These are phyloP conservation scores for Saururus chinensis DNA, from an alignment of 164 flowering plant genomes.

Conservation along the genomic window DNA sequence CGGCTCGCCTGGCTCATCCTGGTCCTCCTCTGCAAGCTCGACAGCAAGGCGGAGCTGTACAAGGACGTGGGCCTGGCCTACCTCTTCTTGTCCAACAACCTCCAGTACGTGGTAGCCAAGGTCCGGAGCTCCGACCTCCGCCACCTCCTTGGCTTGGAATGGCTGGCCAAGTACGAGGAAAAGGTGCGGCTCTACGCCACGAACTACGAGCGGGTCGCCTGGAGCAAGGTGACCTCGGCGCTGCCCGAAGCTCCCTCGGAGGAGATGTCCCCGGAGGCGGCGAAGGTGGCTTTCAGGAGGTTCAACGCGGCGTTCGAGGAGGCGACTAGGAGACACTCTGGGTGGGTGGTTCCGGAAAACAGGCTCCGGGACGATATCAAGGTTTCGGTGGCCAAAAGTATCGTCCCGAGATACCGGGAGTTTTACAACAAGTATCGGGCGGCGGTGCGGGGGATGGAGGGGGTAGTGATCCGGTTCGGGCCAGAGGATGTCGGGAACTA, in stretches of 20 bases:
- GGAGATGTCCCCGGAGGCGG: constrained; percentile 17
- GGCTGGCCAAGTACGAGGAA: constrained; percentile 36
- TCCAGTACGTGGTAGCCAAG: constrained; percentile 33
- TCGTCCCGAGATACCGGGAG: constrained; percentile 31
- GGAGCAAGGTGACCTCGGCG: constrained; percentile 36
- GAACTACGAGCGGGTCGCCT: constrained; percentile 40
- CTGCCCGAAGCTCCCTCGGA: constrained; percentile 28
- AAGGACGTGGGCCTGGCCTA: constrained; percentile 41
- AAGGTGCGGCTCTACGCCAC: constrained; percentile 35
- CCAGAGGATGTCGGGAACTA: constrained; percentile 68
- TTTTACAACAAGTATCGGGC: constrained; percentile 23
- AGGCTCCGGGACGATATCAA: constrained; percentile 46
- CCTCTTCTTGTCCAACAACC: constrained; percentile 63
- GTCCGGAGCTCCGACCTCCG: constrained; percentile 37
- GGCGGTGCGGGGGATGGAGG: constrained; percentile 6
- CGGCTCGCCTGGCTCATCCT: constrained; percentile 51
- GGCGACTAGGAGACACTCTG: constrained; percentile 30
- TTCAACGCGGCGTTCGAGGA: constrained; percentile 43
- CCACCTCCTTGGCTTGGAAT: constrained; percentile 44
- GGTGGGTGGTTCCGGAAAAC: constrained; percentile 31
- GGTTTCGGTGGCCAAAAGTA: constrained; percentile 26
- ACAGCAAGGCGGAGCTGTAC: constrained; percentile 44
- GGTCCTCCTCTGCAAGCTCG: constrained; percentile 56
- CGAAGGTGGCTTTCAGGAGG: constrained; percentile 19
- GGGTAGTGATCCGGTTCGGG: constrained; percentile 30